Evolutionary conservation across 805 yeast species (phyloP), one percentile per base, ranked within the genome.

Genomic region (Metschnikowia kofuensis): DNA sequence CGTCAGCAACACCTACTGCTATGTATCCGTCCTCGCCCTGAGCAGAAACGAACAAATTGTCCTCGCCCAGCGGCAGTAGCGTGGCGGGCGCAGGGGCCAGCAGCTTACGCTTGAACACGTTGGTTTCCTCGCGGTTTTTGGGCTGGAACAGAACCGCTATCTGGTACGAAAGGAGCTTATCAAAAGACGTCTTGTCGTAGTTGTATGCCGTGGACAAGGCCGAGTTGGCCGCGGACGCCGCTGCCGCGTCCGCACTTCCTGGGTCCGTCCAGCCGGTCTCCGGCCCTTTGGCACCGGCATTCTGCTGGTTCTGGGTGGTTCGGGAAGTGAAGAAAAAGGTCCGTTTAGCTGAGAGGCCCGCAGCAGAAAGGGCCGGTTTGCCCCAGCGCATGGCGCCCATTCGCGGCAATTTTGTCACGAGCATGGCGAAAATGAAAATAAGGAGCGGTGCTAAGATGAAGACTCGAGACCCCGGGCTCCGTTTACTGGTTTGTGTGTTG

Each of bases 1-100:
- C 99, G 68, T 92, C 99, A 6, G 97, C 86, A 4, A 87, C 94
- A 21, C 92, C 95, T n/a, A 83, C 75, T 5, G 85, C 79, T 0
- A 84, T 53, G 29, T 66, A 67, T 2, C 76, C 74, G 43, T 69
- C 68, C 1, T 21, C 28, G 15, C 61, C 65, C 29, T 68, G 68
- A 21, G 66, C 66, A 8, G 80, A 74, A 28, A 83, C 72, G 49
- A 87, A 81, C 57, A 75, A 82, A 61, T 84, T 87, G 61, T 87
- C 95, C 61, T 87, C 95, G 4, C 95, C 95, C 2, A 89, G 77
- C 6, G 87, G 82, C 6, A 74, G 70, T 37, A 57, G 53, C 35
- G 61, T 48, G 1, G 90, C 85, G 5, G 73, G 70, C 13, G 31
- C 21, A n/a, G 10, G 5, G 21, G 34, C 65, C 40, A 56, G 57